Percentiles rank a stretch among this genome's conserved stretches.
Conservation (phyloP, 2,329 filamentous ascomycete genomes). For the Penicillium sp. region DNA sequence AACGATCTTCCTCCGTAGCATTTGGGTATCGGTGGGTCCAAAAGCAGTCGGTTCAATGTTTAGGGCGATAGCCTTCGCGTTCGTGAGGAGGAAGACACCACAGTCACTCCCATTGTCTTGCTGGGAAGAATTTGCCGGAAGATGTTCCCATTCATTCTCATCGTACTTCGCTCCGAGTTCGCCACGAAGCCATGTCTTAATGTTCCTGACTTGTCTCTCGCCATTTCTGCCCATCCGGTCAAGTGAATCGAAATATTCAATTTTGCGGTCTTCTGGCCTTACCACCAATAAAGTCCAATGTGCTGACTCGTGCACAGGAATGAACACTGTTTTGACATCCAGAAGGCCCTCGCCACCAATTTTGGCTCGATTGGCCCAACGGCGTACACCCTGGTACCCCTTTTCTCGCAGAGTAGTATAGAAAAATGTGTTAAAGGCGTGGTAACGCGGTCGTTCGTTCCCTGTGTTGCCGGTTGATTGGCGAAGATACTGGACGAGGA, state of each 20-base stretch:
- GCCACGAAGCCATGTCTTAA: slow-evolving; percentile 47
- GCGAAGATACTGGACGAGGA: slow-evolving; percentile 46
- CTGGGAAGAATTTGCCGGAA: slow-evolving; percentile 45
- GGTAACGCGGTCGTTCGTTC: slow-evolving; percentile 42
- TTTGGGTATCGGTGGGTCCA: slow-evolving; percentile 42
- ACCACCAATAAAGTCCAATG: slow-evolving; percentile 56
- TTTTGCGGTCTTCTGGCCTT: slow-evolving; percentile 45
- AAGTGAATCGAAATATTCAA: slow-evolving; percentile 55
- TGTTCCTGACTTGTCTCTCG: slow-evolving; percentile 34
- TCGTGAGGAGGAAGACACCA: slow-evolving; percentile 55
- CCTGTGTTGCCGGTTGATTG: slow-evolving; percentile 37
- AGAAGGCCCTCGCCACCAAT: slow-evolving; percentile 51
- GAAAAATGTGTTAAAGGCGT: slow-evolving; percentile 52
- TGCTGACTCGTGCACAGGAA: slow-evolving; percentile 50
- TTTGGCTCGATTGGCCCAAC: slow-evolving; percentile 53
- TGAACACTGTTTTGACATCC: slow-evolving; percentile 51
- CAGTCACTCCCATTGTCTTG: slow-evolving; percentile 55
- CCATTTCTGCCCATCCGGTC: slow-evolving; percentile 43
- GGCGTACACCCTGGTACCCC: slow-evolving; percentile 43
- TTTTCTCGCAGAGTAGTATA: slow-evolving; percentile 47
- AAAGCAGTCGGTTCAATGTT: slow-evolving; percentile 50
- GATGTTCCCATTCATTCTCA: slow-evolving; percentile 49
- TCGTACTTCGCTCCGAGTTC: slow-evolving; percentile 47
- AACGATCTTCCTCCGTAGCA: slow-evolving; percentile 51
- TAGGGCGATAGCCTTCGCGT: slow-evolving; percentile 52